Evolutionary conservation across 352 stramenopile species (phyloP).

Genomic region (Globisporangium cylindrosporum): DNA sequence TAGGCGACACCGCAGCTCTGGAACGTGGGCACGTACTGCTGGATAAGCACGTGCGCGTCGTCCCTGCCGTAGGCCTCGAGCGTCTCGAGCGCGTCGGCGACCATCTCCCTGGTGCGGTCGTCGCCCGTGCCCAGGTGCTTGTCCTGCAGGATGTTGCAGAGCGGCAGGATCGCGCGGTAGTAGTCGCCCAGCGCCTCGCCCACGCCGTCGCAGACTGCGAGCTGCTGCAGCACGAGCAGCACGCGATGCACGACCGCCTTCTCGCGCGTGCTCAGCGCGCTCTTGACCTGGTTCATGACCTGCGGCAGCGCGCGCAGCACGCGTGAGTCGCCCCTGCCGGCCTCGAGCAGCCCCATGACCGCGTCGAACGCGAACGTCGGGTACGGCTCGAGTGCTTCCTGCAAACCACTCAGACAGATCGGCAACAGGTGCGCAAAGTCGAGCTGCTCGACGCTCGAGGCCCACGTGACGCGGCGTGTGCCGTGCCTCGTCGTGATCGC

Average conservation of each 20-base stretch:
- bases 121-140: constrained; percentile 72
- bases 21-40: constrained; percentile 76
- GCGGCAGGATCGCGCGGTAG: constrained; percentile 69
- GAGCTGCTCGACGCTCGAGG: constrained; percentile 46
- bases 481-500: constrained; percentile 43
- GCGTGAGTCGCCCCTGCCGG: constrained; percentile 36
- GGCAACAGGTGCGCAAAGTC: constrained; percentile 68
- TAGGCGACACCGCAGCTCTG: constrained; percentile 32
- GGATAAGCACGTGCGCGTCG: constrained; percentile 65
- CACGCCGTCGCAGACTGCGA: constrained; percentile 68
- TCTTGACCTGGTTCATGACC: constrained; percentile 63
- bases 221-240: constrained; percentile 68
- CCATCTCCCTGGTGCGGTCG: constrained; percentile 48
- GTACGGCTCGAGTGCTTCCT: constrained; percentile 73
- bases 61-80: constrained; percentile 69
- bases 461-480: constrained; percentile 57
- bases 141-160: constrained; percentile 83
- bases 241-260: constrained; percentile 65
- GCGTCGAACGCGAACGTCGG: constrained; percentile 69
- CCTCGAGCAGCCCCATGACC: constrained; percentile 61
- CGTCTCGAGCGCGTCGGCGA: constrained; percentile 66
- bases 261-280: constrained; percentile 57
- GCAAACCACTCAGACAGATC: constrained; percentile 70
- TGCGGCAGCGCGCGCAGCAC: constrained; percentile 54
- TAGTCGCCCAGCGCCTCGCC: constrained; percentile 60